Evolutionary conservation across 1,284 basidiomycete species (phyloP).

Genomic region (Gomphus sp.): DNA sequence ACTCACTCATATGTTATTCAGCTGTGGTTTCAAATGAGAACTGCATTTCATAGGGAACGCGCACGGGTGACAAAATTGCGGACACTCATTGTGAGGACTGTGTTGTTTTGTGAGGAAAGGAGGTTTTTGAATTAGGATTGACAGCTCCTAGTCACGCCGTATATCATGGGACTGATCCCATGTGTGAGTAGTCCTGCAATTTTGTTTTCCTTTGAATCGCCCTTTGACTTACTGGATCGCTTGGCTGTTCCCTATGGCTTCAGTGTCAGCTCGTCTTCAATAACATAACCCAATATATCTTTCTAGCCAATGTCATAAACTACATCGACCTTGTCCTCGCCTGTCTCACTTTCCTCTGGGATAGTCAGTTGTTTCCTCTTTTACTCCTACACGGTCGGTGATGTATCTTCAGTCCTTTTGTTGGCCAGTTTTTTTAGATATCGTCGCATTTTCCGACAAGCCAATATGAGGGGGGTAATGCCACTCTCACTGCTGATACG

Average conservation of each 20-base stretch:
- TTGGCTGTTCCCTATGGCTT: not conserved
- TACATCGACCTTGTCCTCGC: not conserved
- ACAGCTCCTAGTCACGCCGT: not conserved
- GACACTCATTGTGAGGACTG: not conserved
- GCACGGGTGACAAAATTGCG: not conserved
- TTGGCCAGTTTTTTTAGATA: not conserved
- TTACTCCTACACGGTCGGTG: not conserved
- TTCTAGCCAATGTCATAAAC: not conserved
- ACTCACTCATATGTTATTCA: not conserved
- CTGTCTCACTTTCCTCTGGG: not conserved
- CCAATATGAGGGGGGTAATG: not conserved
- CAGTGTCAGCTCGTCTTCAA: not conserved
- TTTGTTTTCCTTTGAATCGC: too few species aligned
- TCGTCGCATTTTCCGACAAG: not conserved
- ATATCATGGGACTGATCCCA: not conserved
- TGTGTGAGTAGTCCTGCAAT: not conserved
- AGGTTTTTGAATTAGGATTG: not conserved
- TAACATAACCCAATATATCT: not conserved
- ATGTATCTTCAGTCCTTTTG: not conserved
- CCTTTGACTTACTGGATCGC: not conserved
- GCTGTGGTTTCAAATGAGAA: not conserved
- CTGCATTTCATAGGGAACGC: not conserved
- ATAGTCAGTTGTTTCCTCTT: not conserved
- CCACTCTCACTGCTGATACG: not conserved
- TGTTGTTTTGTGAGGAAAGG: not conserved